phyloP scores from a whole-genome alignment of 2,329 filamentous ascomycete species.

The Lachnellula willkommii region DNA sequence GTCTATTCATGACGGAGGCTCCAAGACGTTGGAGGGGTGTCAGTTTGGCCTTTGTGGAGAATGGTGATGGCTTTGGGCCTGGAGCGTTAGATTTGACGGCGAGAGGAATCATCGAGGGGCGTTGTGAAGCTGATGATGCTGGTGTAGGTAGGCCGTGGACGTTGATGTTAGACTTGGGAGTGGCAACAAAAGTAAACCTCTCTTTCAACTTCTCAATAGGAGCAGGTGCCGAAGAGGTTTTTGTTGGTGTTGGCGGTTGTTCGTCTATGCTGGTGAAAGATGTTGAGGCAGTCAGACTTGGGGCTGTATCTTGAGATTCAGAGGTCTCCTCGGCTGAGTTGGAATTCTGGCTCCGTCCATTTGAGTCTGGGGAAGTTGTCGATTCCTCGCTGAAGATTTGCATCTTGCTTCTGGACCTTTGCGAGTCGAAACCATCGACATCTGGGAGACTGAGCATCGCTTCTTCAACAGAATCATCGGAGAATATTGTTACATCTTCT shows the following conservation, averaged over 20 bases:
- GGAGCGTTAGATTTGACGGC: conserved; percentile 19
- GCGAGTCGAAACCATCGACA: conserved; percentile 17
- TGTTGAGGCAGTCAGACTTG: conserved; percentile 18
- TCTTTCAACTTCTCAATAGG: conserved; percentile 14
- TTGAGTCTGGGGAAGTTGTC: background rate
- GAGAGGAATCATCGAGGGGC: conserved; percentile 27
- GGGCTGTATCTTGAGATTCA: conserved; percentile 19
- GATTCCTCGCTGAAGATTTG: conserved; percentile 19
- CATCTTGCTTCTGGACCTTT: conserved; percentile 18
- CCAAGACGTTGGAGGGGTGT: conserved; percentile 32
- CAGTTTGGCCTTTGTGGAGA: conserved; percentile 6
- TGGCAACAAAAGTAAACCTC: conserved; percentile 21
- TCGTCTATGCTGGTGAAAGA: conserved; percentile 22
- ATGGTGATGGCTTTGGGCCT: conserved; percentile 7
- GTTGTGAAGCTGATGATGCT: conserved; percentile 14
- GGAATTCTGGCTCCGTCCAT: conserved; percentile 2
- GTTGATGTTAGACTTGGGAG: conserved; percentile 13
- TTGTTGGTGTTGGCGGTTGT: conserved; percentile 20
- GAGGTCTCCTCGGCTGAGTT: background rate
- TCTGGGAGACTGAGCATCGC: conserved; percentile 43
- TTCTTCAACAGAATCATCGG: conserved; percentile 47
- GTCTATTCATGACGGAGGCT: conserved; percentile 21
- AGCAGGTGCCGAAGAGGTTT: background rate
- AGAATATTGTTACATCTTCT: conserved; percentile 44
- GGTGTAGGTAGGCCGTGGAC: conserved; percentile 17